Evolutionary conservation across 164 flowering plant genomes (phyloP).

Genomic region (Aristolochia fimbriata): DNA sequence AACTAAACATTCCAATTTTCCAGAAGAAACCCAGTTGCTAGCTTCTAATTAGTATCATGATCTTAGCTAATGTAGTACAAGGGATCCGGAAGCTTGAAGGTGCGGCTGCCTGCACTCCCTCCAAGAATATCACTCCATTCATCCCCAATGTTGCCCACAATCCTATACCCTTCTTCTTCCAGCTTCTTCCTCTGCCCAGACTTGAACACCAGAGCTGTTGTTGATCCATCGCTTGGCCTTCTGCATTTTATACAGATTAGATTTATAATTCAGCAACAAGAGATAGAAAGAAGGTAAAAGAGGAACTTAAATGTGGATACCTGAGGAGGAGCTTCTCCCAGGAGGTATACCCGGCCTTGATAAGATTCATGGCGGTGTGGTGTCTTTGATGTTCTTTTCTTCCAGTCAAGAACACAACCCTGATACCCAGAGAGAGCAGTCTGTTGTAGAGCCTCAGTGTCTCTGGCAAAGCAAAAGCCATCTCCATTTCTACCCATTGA

Average conservation of each 20-base stretch:
- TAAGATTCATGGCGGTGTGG: conserved; percentile 20
- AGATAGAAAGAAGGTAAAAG: background rate
- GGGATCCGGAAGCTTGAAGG: conserved; percentile 30
- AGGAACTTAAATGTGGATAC: conserved; percentile 11
- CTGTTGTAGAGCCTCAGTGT: conserved; percentile 27
- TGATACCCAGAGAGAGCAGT: conserved; percentile 25
- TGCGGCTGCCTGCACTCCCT: conserved; percentile 9
- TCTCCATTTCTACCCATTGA: conserved; percentile 25
- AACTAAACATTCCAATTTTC: no score
- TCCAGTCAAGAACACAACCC: conserved; percentile 38
- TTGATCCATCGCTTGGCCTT: conserved; percentile 1
- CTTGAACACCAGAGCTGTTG: conserved; percentile 25
- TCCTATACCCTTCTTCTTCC: conserved; percentile 25
- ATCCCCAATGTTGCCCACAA: conserved; percentile 34
- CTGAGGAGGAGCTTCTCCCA: conserved; percentile 46
- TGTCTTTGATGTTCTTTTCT: conserved; percentile 15
- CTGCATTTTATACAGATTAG: conserved; percentile 8
- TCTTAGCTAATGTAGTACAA: conserved; percentile 20
- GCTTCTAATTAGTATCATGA: no score
- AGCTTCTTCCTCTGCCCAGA: conserved; percentile 24
- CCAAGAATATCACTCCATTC: conserved; percentile 43
- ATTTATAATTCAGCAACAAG: background rate
- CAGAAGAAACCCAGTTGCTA: no score
- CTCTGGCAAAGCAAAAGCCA: conserved; percentile 38
- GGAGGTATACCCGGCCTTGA: conserved; percentile 23